Percentiles rank a stretch among this genome's conserved stretches.
Conservation (phyloP, 2,329 filamentous ascomycete species). For the Fusarium nurragi region DNA sequence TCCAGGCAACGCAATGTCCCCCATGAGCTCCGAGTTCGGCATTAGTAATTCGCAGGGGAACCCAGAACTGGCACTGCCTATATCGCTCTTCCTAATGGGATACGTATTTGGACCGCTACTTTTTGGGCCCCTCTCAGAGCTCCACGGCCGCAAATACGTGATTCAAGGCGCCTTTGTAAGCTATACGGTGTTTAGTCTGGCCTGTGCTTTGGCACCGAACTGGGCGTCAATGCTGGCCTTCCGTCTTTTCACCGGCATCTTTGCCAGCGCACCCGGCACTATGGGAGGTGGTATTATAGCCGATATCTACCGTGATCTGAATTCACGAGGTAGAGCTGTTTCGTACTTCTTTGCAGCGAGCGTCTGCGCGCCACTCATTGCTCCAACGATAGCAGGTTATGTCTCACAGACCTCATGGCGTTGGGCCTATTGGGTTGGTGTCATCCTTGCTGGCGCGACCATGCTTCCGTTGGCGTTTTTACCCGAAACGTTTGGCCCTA, state of each 20-base stretch:
- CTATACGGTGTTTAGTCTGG: slow-evolving; percentile 53
- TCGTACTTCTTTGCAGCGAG: slow-evolving; percentile 51
- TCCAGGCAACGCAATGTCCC: slow-evolving; percentile 1
- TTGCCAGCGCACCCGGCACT: slow-evolving; percentile 53
- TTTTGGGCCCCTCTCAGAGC: slow-evolving; percentile 55
- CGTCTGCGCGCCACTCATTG: slow-evolving; percentile 53
- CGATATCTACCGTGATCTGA: slow-evolving; percentile 54
- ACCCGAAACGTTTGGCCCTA: slow-evolving; percentile 33
- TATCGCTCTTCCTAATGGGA: slow-evolving; percentile 6
- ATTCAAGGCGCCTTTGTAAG: slow-evolving; percentile 60
- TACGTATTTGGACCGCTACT: slow-evolving; percentile 50
- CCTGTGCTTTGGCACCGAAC: slow-evolving; percentile 53
- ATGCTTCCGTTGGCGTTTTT: slow-evolving; percentile 41
- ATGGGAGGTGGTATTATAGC: slow-evolving; percentile 57
- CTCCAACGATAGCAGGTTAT: slow-evolving; percentile 57
- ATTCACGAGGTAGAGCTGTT: slow-evolving; percentile 47
- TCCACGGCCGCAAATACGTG: slow-evolving; percentile 51
- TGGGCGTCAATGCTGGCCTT: slow-evolving; percentile 56
- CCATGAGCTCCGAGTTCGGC: slow-evolving; percentile 5
- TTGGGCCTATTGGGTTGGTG: slow-evolving; percentile 54
- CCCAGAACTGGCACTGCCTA: background rate
- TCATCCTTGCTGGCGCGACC: slow-evolving; percentile 42
- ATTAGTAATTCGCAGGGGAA: slow-evolving; percentile 1
- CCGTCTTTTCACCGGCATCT: slow-evolving; percentile 53
- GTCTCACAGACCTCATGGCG: slow-evolving; percentile 53